phyloP scores from a whole-genome alignment of 1,284 basidiomycete genomes.

The Tilletiaria anomala region DNA sequence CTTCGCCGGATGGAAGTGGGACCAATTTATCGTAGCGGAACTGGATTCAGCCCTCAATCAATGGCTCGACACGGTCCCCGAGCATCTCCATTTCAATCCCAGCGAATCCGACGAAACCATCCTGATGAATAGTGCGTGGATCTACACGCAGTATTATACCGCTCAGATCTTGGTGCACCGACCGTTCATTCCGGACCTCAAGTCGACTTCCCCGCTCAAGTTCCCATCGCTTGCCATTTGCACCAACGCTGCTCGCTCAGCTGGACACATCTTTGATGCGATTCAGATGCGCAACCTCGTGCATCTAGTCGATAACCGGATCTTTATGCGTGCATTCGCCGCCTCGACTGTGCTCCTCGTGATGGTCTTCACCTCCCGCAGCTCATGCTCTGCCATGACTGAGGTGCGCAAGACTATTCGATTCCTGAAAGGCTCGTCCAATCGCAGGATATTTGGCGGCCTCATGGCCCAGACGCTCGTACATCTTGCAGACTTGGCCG shows the following conservation, averaged over 20 bases:
- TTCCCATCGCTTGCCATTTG: conserved; percentile 32
- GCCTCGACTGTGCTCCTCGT: too few relatives aligned
- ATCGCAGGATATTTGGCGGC: too few relatives aligned
- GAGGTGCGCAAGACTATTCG: too few relatives aligned
- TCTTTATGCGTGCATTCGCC: too few relatives aligned
- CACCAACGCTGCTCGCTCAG: conserved; percentile 28
- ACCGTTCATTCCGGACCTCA: conserved; percentile 28
- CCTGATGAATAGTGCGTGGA: conserved; percentile 18
- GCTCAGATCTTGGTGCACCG: conserved; percentile 21
- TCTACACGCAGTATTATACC: conserved; percentile 26
- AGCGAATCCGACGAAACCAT: conserved; percentile 16
- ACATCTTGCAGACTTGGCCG: too few relatives aligned
- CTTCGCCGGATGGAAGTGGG: conserved; percentile 20
- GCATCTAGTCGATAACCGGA: conserved; percentile 4
- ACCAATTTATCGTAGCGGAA: conserved; percentile 26
- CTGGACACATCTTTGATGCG: conserved; percentile 17
- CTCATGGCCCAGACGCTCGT: too few relatives aligned
- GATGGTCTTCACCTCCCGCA: too few relatives aligned
- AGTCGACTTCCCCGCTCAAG: conserved; percentile 18
- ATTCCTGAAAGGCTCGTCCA: too few relatives aligned
- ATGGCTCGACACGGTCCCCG: conserved; percentile 25
- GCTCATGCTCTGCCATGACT: too few relatives aligned
- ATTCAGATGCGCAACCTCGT: conserved; percentile 14
- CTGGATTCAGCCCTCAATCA: conserved; percentile 29
- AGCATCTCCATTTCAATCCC: conserved; percentile 22